phyloP scores from a whole-genome alignment of 495 filamentous ascomycete genomes.

The Podospora pseudopauciseta region DNA sequence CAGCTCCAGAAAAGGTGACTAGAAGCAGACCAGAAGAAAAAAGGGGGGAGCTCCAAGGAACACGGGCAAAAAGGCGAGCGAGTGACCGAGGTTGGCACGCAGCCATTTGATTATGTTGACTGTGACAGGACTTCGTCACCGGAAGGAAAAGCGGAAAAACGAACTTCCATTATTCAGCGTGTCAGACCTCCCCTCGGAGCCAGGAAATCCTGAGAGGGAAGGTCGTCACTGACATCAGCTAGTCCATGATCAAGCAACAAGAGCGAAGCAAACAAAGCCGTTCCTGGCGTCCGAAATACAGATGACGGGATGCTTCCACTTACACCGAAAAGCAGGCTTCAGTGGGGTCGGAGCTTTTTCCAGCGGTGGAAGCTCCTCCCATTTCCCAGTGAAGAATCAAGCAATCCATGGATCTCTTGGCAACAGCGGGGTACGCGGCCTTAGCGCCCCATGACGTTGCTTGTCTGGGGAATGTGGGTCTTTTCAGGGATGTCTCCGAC shows the following conservation, averaged over 20 bases:
- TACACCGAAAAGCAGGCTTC: neutral
- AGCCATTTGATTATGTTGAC: neutral
- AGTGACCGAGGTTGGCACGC: neutral
- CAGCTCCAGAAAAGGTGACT: neutral
- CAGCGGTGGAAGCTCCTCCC: neutral
- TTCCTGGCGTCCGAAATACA: neutral
- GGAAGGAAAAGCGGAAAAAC: neutral
- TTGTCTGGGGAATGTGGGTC: neutral
- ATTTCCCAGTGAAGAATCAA: neutral
- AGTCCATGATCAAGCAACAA: neutral
- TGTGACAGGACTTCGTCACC: neutral
- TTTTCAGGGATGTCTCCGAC: neutral
- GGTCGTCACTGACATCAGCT: neutral
- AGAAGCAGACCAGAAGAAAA: constrained; percentile 1
- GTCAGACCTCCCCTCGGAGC: neutral
- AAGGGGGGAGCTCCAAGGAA: neutral
- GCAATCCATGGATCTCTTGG: neutral
- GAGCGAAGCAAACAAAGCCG: neutral
- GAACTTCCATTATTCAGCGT: neutral
- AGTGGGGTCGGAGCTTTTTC: neutral
- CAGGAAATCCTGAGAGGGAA: neutral
- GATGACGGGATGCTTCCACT: neutral
- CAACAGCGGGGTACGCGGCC: neutral
- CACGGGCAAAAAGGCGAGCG: neutral
- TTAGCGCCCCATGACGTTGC: neutral